Base-by-base conservation (phyloP, 2,329 filamentous ascomycete species). In the Diaporthe citrichinensis region DNA sequence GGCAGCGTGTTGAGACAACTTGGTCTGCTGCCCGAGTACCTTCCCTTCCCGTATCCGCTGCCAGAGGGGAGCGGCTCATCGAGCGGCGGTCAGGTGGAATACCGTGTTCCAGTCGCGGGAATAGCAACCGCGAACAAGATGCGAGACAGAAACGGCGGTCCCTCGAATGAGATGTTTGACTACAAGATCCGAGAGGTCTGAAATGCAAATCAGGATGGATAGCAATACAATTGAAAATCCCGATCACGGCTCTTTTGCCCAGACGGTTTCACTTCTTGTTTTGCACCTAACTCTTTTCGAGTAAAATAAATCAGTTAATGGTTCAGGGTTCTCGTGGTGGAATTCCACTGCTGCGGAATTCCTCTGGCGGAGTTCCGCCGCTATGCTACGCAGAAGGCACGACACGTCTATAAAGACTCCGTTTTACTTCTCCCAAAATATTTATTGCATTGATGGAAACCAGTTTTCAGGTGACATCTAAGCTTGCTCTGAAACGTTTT, bases 1-100 rank as follows among this genome's bases (percentile, higher is more conserved):
- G 90, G 86, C 0, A 92, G 90, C 0, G 88, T 90, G 2, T 83
- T 94, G 14, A 82, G 86, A 9, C 92, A 94, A 80, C 81, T 93
- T 1, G 92, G 90, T 0, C 80, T 94, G 28, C 80, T 94, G 69
- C 92, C 92, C 0, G 88, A 94, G 74, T 94, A 91, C 77, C 85
- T 94, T 0, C 88, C 90, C 0, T 94, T 91, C 76, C 92, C 91
- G 0, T 90, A 92, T 79, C 78, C 86, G 0, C 78, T 92, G 0
- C 83, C 86, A 0, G 84, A 83, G 8, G 86, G 85, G 20, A 80
- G 78, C 51, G 74, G 68, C 15, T 82, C 85, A 0, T 80, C 77
- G 0, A 68, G 83, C 0, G 84, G 81, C 0, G 83, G 83, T 69
- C 80, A 78, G 44, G 82, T 84, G 31, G 91, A 94, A 80, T 92